These are phyloP conservation scores for Podospora didyma DNA, from an alignment of 495 filamentous ascomycete species.

Conservation along the genomic window DNA sequence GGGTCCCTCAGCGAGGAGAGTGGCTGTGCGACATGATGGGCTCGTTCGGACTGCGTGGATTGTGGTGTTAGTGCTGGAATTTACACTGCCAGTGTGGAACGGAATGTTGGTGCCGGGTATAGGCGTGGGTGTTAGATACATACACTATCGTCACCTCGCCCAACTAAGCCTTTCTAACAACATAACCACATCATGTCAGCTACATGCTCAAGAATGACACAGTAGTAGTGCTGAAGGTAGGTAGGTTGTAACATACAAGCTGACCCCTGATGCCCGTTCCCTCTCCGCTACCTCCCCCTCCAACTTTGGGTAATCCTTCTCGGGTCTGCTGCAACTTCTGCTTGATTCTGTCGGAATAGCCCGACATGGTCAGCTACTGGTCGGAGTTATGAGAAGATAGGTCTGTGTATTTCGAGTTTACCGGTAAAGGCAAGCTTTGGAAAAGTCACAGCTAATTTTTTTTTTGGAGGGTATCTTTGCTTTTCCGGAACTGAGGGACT, in stretches of 20 bases:
- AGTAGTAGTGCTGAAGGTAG: neutral
- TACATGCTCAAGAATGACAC: neutral
- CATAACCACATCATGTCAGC: neutral
- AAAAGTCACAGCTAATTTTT: conserved; percentile 39
- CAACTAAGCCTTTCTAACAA: conserved; percentile 40
- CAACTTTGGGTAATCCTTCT: neutral
- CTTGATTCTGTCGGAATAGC: neutral
- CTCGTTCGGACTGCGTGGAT: neutral
- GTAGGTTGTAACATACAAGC: conserved; percentile 28
- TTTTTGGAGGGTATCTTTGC: conserved; percentile 41
- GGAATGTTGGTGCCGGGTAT: neutral
- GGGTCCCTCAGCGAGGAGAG: conserved; percentile 81
- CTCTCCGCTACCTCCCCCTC: conserved; percentile 6
- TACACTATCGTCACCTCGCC: conserved; percentile 31
- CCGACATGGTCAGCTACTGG: neutral
- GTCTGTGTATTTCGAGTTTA: conserved; percentile 17
- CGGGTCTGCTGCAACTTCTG: neutral
- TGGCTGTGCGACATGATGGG: conserved; percentile 56
- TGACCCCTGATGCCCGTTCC: conserved; percentile 34
- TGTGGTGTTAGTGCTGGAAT: neutral
- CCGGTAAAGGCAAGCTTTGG: conserved; percentile 41
- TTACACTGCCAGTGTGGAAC: neutral
- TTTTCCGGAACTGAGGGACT: too few species aligned
- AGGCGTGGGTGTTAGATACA: neutral
- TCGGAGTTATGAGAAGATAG: neutral